Base-by-base conservation (phyloP, 2,329 filamentous ascomycete species). In the Passalora sequoiae region DNA sequence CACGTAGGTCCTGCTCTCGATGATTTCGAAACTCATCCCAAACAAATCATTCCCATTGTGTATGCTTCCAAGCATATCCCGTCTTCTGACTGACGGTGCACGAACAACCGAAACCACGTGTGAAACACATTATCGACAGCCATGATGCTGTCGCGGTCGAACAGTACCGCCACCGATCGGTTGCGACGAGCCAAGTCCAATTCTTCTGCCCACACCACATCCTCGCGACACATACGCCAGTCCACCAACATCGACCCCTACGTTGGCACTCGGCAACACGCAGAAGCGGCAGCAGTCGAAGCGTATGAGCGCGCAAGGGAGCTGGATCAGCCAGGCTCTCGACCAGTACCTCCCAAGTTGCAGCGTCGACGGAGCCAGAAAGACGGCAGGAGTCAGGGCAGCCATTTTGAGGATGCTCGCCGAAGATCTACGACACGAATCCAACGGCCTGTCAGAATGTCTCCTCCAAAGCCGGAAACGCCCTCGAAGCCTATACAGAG, bases 221-320 rank as follows among this genome's bases (percentile, higher is more conserved):
- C 51, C 13, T 54, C 56, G 16, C 44, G 51, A 15, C 54, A 54
- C 20, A 43, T 51, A 15, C 46, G 52, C 13, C 44, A 41, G 22
- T 43, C 43, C 6, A 51, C 50, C 7, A 45, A 47, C 8, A 51
- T 50, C 28, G 58, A 62, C 36, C 55, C 55, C 72, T 51, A 72
- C 73, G 60, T 66, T 3, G 33, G 33, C 8, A 75, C 76, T 2
- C 71, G 76, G 37, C 69, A 76, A 41, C 77, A 84, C 60, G 82
- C 82, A 6, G 74, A 78, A 28, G 71, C 75, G 28, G 81, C 82
- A 16, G 82, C 82, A 6, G 66, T 69, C 24, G 67, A 80, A 55
- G 83, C 82, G 1, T 85, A 77, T 57, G 61, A 67, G 5, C 70
- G 74, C 46, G 74, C 75, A n/a, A 68, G 68, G 41, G 67, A 67